Evolutionary conservation across 345 rosid genomes (phyloP).

Genomic region (Salix koriyanagi): DNA sequence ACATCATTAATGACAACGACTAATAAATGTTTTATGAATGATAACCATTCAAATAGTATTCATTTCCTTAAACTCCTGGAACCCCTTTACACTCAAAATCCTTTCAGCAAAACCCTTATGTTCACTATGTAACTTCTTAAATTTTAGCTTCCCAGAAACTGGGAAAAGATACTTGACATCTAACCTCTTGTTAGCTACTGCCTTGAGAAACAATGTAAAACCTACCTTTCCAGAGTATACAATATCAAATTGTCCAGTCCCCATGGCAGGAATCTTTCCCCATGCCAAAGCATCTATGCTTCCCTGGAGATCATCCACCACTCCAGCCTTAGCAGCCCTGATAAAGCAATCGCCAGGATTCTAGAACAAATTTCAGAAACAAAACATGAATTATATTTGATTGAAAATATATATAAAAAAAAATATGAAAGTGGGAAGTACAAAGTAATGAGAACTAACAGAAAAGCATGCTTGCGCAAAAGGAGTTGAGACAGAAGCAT

Average conservation of each 20-base stretch:
- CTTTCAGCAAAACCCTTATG: neutral
- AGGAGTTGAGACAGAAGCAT: slow-evolving; percentile 56
- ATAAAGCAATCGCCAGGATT: slow-evolving; percentile 74
- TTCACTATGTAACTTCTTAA: neutral
- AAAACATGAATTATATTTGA: slow-evolving; percentile 1
- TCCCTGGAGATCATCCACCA: slow-evolving; percentile 65
- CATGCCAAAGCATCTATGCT: slow-evolving; percentile 77
- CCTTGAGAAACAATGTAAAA: slow-evolving; percentile 12
- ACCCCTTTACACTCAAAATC: neutral
- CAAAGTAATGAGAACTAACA: slow-evolving; percentile 40
- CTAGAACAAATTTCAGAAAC: slow-evolving; percentile 36
- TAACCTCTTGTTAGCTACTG: neutral
- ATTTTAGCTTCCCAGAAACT: neutral
- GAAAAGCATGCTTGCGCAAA: slow-evolving; percentile 91
- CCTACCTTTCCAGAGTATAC: slow-evolving; percentile 58
- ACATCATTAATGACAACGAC: neutral
- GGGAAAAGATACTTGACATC: neutral
- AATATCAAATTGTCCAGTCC: slow-evolving; percentile 77
- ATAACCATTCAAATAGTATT: neutral
- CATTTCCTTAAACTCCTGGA: neutral
- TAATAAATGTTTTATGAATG: neutral
- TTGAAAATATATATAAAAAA: neutral
- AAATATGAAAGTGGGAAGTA: neutral
- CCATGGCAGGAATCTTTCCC: slow-evolving; percentile 71
- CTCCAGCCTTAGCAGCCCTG: slow-evolving; percentile 80